Base-by-base conservation (phyloP, 2,329 filamentous ascomycete genomes). In the Aspergillus phoenicis region DNA sequence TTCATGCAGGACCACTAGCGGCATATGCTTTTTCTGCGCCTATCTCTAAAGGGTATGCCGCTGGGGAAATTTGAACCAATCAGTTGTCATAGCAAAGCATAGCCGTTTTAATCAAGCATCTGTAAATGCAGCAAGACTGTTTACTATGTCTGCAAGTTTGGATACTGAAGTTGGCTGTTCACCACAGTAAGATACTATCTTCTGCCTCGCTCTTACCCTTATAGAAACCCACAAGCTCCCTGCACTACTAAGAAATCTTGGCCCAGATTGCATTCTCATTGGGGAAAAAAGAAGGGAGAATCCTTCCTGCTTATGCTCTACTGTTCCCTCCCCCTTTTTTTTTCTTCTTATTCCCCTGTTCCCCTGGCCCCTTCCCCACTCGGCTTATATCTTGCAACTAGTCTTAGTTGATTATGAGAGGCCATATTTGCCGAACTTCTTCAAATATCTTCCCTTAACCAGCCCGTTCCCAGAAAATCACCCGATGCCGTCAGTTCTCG, bases 231-330 rank as follows among this genome's bases (percentile, higher is more conserved):
- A 30, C 41, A 24, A 45, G 41, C 22, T 24, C 8, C 28, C 28
- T 30, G 28, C 28, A 20, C 39, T 20, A 4, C 26, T 10, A 10
- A 13, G 33, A 13, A 13, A 15, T 24, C 10, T 45, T 20, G 20
- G n/a, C 41, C 13, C 41, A 24, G 5, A 45, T 45, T 45, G 17
- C 20, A 45, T 24, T 45, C 13, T 45, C 41, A 22, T 22, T 22
- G 41, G 20, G 20, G 20, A 20, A 20, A 20, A 45, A n/a, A 45
- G 20, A 24, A 20, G 26, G 28, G 6, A 13, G 49, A 22, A n/a
- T 52, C 49, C 49, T 53, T 53, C 51, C 17, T 38, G 51, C 51
- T 53, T 53, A 53, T 39, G 26, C 24, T 53, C 51, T 30, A 11
- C 10, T 36, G 20, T 17, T 33, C 51, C 47, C 47, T 51, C 47